A percentile compares a stretch with the other conserved stretches of the same genome.
These are phyloP conservation scores for Nigrospora sphaerica DNA, from an alignment of 2,329 filamentous ascomycete genomes.

Conservation along the genomic window DNA sequence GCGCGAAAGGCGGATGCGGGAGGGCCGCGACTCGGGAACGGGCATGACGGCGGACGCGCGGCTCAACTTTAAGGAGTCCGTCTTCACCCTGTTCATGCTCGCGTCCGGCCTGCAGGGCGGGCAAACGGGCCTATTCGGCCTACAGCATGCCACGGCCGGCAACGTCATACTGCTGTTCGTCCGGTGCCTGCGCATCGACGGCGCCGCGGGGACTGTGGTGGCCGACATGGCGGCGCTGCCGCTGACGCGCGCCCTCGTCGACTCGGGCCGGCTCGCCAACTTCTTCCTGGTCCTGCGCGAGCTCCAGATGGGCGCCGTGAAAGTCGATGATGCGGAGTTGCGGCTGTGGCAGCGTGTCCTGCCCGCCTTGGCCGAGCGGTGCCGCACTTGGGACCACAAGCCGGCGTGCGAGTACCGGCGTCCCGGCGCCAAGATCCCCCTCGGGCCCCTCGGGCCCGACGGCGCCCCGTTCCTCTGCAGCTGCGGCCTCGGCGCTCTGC, in stretches of 20 bases:
- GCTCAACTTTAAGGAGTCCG: constrained; percentile 40
- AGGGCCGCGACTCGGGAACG: constrained; percentile 10
- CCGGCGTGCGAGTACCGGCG: constrained; percentile 34
- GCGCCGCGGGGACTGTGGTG: constrained; percentile 30
- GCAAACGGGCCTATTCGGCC: constrained; percentile 35
- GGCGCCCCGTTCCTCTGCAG: constrained; percentile 33
- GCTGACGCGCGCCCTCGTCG: constrained; percentile 27
- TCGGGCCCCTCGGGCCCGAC: constrained; percentile 25
- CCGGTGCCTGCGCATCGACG: constrained; percentile 36
- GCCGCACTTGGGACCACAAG: constrained; percentile 38
- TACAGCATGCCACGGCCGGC: constrained; percentile 26
- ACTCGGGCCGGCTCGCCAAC: constrained; percentile 21
- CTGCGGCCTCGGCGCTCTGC: constrained; percentile 36
- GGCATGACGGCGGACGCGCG: constrained; percentile 23
- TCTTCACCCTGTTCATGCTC: constrained; percentile 40
- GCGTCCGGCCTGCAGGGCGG: constrained; percentile 36
- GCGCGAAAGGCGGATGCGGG: constrained; percentile 30
- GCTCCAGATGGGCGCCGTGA: constrained; percentile 28
- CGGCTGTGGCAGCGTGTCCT: constrained; percentile 39
- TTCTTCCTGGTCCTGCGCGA: constrained; percentile 30
- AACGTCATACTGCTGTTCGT: constrained; percentile 25
- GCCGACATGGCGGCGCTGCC: constrained; percentile 41
- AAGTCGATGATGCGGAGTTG: constrained; percentile 49
- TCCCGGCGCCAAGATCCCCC: constrained; percentile 26
- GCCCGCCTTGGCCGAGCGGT: constrained; percentile 38